Percentiles rank a stretch among this genome's conserved stretches.
Evolutionary conservation across 31 red algal genomes (phyloP).

Genomic region (Endocladia muricata): DNA sequence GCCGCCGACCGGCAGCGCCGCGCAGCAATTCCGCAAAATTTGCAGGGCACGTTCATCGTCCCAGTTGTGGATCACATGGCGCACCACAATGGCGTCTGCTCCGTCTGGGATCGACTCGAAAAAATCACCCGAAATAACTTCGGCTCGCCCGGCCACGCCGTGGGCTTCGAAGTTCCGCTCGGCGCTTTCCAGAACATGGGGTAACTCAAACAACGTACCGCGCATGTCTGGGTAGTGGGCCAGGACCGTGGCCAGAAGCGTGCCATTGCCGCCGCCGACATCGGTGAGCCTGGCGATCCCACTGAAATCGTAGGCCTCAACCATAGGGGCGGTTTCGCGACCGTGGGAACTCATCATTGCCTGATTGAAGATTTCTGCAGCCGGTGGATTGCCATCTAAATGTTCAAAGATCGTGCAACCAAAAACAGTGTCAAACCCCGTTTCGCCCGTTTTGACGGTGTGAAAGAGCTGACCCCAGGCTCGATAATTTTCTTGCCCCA

Average conservation of each 20-base stretch:
- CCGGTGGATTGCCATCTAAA: no score
- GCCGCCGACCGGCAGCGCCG: neutral
- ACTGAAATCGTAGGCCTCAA: conserved; percentile 1
- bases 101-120: neutral
- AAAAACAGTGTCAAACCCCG: no score
- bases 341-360: no score
- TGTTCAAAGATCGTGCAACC: no score
- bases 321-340: no score
- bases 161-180: no score
- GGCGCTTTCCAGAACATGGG: neutral
- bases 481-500: no score
- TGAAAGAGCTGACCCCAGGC: no score
- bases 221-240: neutral
- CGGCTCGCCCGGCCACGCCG: no score
- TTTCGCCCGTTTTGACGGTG: no score
- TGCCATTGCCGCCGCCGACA: neutral
- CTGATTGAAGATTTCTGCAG: no score
- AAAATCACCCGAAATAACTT: conserved; percentile 6
- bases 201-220: neutral
- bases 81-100: neutral
- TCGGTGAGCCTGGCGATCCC: neutral
- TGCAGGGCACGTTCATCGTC: neutral
- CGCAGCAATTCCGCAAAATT: neutral
- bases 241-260: neutral
- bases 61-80: neutral